Base-by-base conservation (phyloP, 495 filamentous ascomycete genomes). In the Lophiostoma macrostomum region DNA sequence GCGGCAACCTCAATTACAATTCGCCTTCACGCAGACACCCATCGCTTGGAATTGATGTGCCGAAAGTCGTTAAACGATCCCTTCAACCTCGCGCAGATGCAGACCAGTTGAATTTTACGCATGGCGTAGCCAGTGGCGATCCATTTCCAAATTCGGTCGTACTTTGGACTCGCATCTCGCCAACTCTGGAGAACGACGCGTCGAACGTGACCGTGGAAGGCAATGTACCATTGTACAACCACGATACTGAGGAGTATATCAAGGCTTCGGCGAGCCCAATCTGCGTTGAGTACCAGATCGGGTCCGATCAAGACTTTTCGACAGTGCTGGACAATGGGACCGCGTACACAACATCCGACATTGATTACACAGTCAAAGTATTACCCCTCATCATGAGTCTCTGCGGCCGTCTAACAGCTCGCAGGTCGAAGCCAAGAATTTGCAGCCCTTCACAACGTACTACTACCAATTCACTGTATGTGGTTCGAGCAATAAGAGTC, bases 351-450 rank as follows among this genome's bases (percentile, higher is more conserved):
- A 81, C 71, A 23, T 80, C 75, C 0, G 83, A 87, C 66, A 77
- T 87, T 27, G 83, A 87, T 56, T 87, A 80, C 57, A 87, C 83
- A n/a, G 71, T 86, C 34, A 86, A 87, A 72, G 77, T 25, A 40
- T 30, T 7, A 7, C 3, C 2, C 10, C 6, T 5, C 19, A 18
- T 10, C 12, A 13, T 38, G 28, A 19, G 19, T 46, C 18, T 10
- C 32, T 23, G 14, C 8, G 5, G 13, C 12, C 2, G 5, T 7
- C 32, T 54, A 32, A 54, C 30, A 12, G 13, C 11, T 3, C 13
- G 18, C 27, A 56, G 53, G 22, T 86, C 29, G 82, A 85, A 63
- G 83, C 83, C 0, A 66, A 63, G 48, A 72, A 73, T n/a, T 63
- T 86, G n/a, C 59, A 74, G 59, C 77, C 82, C 0, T 85, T 73